phyloP scores from a whole-genome alignment of 1,139 yeast species.

The Hyphopichia burtonii region DNA sequence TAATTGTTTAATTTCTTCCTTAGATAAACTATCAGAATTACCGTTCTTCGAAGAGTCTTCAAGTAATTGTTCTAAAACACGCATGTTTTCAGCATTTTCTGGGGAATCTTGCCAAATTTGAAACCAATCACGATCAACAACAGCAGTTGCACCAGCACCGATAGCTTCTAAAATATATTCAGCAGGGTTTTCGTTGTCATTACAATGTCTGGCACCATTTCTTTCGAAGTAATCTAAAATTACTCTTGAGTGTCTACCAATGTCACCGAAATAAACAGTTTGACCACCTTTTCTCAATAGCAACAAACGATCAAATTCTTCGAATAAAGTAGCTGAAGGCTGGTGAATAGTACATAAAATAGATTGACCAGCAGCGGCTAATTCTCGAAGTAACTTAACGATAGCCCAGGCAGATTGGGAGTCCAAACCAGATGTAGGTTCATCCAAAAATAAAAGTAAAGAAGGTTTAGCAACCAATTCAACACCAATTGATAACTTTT shows the following conservation, averaged over 20 bases:
- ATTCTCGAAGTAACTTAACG: constrained; percentile 39
- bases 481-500: constrained; percentile 38
- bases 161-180: constrained; percentile 60
- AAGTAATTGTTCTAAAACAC: constrained; percentile 25
- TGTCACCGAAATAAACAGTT: constrained; percentile 68
- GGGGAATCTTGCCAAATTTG: constrained; percentile 32
- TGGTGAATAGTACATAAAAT: constrained; percentile 45
- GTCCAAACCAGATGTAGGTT: constrained; percentile 43
- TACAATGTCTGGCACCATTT: constrained; percentile 50
- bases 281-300: constrained; percentile 49
- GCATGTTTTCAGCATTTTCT: constrained; percentile 21
- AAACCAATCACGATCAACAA: constrained; percentile 31
- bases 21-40: constrained; percentile 16
- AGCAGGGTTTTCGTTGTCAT: constrained; percentile 50
- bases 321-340: constrained; percentile 38
- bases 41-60: constrained; percentile 24
- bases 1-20: constrained; percentile 14
- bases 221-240: constrained; percentile 57
- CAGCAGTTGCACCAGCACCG: constrained; percentile 37
- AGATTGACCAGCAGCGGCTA: constrained; percentile 44
- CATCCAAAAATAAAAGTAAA: constrained; percentile 36
- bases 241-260: constrained; percentile 52
- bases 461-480: constrained; percentile 42
- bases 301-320: constrained; percentile 36
- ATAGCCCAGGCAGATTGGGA: constrained; percentile 48